Conservation (phyloP, 495 filamentous ascomycete species). For the Neurospora sp. region DNA sequence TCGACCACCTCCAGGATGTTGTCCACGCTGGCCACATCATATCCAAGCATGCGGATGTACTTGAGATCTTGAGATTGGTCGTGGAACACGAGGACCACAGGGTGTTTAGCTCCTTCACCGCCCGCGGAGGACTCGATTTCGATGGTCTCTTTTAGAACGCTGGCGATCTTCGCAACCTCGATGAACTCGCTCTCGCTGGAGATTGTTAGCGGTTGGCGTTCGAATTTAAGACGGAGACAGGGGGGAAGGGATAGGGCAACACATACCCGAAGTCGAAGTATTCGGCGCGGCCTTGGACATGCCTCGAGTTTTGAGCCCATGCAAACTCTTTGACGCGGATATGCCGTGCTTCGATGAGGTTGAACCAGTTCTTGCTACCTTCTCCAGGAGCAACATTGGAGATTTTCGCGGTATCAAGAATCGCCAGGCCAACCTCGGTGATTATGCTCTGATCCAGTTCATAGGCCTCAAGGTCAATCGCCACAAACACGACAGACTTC, state of each 20-base stretch:
- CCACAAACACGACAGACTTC: constrained; percentile 55
- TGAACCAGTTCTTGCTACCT: constrained; percentile 51
- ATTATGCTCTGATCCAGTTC: constrained; percentile 52
- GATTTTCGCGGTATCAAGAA: constrained; percentile 60
- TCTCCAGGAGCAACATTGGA: constrained; percentile 47
- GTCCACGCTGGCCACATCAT: constrained; percentile 39
- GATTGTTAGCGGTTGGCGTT: constrained; percentile 12
- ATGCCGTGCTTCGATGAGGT: constrained; percentile 57
- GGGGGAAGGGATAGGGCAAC: neutral
- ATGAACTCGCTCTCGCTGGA: constrained; percentile 27
- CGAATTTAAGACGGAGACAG: constrained; percentile 7
- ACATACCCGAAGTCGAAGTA: constrained; percentile 63
- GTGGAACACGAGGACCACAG: constrained; percentile 73
- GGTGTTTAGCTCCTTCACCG: constrained; percentile 29
- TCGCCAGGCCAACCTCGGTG: constrained; percentile 80
- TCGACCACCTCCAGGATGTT: constrained; percentile 58
- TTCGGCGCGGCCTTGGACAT: constrained; percentile 59
- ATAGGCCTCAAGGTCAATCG: constrained; percentile 72
- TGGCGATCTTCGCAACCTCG: neutral
- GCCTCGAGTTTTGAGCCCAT: constrained; percentile 51
- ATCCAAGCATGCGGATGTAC: constrained; percentile 52
- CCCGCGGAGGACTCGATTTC: constrained; percentile 2
- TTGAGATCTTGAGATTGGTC: constrained; percentile 53
- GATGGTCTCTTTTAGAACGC: constrained; percentile 19
- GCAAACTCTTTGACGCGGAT: constrained; percentile 63